Conservation (phyloP, 2,329 filamentous ascomycete species). For the Aureobasidium sp. region DNA sequence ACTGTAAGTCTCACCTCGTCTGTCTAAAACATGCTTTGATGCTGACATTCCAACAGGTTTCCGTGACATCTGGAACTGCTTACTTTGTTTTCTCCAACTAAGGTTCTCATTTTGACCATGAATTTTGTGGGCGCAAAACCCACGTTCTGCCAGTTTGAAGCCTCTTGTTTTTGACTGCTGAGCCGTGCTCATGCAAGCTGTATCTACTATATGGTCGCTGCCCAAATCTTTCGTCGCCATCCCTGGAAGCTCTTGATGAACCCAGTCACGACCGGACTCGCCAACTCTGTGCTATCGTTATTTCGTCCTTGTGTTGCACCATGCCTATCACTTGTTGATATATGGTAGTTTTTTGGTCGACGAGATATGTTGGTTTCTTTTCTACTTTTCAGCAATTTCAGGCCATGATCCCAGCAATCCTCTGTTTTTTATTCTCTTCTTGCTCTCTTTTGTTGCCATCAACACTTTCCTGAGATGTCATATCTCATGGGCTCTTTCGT, state of each 20-base stretch:
- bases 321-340: not conserved
- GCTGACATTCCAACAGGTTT: conserved; percentile 33
- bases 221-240: not conserved
- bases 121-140: not conserved
- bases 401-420: not conserved
- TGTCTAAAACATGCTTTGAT: not conserved
- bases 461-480: not conserved
- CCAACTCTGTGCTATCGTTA: not conserved
- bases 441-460: not conserved
- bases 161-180: not conserved
- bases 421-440: not conserved
- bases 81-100: conserved; percentile 37
- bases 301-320: not conserved
- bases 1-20: conserved; percentile 55
- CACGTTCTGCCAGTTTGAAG: not conserved
- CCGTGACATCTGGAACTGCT: conserved; percentile 42
- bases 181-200: conserved; percentile 10
- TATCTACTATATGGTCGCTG: not conserved
- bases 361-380: not conserved
- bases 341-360: not conserved
- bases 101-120: not conserved
- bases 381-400: not conserved
- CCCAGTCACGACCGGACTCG: not conserved
- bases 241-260: not conserved
- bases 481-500: not conserved